Conservation (phyloP, 768 basidiomycete genomes). For the Suillus hirtellus region DNA sequence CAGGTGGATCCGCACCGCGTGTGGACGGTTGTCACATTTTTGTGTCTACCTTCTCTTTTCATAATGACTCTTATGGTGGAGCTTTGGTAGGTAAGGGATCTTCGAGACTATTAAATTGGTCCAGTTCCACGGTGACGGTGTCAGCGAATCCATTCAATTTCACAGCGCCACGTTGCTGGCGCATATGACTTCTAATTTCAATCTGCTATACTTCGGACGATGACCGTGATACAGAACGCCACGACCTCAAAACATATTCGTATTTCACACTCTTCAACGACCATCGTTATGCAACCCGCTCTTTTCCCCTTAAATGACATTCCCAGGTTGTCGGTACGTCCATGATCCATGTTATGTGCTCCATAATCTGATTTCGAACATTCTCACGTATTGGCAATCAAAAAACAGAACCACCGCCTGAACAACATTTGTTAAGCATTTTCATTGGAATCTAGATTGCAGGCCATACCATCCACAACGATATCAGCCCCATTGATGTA, state of each 20-base stretch:
- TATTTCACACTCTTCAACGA: background rate
- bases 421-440: background rate
- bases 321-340: background rate
- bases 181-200: background rate
- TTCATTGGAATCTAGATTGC: background rate
- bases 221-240: background rate
- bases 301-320: background rate
- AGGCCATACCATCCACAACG: constrained; percentile 39
- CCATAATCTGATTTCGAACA: background rate
- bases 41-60: background rate
- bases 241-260: background rate
- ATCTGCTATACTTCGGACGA: background rate
- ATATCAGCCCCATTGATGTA: constrained; percentile 47
- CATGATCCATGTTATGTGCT: background rate
- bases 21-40: background rate
- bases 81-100: background rate
- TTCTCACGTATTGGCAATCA: constrained; percentile 3
- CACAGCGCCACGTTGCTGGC: background rate
- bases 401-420: constrained; percentile 27
- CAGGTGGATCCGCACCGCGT: background rate
- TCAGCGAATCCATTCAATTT: background rate
- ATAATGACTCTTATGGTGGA: background rate
- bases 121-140: background rate
- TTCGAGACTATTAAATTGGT: background rate
- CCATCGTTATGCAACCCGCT: background rate